Percentiles rank a stretch among this genome's conserved stretches.
phyloP scores from a whole-genome alignment of 768 basidiomycete species.

The Russula sp. region DNA sequence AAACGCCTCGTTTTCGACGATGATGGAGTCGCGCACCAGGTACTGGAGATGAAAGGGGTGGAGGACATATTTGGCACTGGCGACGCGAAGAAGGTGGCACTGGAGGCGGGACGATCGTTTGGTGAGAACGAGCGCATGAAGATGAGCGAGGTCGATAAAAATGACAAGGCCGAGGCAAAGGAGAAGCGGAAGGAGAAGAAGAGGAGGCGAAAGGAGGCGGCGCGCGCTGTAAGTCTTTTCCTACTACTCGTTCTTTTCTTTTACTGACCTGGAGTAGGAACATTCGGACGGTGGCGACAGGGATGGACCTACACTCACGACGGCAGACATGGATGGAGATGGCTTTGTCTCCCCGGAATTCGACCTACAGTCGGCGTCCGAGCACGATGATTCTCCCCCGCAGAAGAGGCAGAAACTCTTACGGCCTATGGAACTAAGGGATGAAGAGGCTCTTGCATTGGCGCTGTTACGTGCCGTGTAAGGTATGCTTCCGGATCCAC shows the following conservation, averaged over 20 bases:
- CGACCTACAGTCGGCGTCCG: constrained; percentile 37
- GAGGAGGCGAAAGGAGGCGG: constrained; percentile 79
- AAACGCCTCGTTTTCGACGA: constrained; percentile 89
- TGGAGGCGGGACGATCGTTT: constrained; percentile 60
- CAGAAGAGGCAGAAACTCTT: constrained; percentile 29
- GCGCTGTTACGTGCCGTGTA: constrained; percentile 38
- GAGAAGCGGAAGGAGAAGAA: constrained; percentile 91
- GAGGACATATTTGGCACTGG: constrained; percentile 53
- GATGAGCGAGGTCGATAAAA: constrained; percentile 60
- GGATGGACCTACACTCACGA: constrained; percentile 31
- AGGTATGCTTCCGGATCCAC: too few species aligned
- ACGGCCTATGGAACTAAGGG: constrained; percentile 31
- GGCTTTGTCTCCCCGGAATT: constrained; percentile 71
- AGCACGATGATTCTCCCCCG: constrained; percentile 28
- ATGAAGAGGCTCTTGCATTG: constrained; percentile 61
- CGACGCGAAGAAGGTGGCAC: constrained; percentile 54
- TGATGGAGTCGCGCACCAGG: constrained; percentile 67
- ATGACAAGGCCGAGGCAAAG: constrained; percentile 76
- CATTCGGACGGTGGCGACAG: constrained; percentile 22
- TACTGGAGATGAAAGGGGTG: constrained; percentile 76
- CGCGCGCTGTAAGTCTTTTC: constrained; percentile 30
- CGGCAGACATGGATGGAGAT: constrained; percentile 39
- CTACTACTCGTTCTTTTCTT: not conserved
- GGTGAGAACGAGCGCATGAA: constrained; percentile 65
- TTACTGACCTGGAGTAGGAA: constrained; percentile 7